Conservation (phyloP, 2,329 filamentous ascomycete species). For the Beauveria caledonica region DNA sequence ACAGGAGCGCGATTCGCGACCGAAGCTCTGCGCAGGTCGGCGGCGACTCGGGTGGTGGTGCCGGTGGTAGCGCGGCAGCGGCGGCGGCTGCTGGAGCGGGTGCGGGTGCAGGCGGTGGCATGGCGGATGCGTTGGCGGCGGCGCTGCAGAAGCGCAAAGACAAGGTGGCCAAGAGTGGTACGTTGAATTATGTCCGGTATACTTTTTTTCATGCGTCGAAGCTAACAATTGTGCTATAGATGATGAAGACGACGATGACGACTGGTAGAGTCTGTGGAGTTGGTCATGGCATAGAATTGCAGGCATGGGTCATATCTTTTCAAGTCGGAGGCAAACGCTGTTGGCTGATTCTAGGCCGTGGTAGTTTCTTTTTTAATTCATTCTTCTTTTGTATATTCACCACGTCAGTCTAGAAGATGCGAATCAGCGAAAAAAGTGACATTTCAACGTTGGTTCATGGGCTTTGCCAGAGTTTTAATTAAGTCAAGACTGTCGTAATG, state of each 20-base stretch:
- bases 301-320: neutral
- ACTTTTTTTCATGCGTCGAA: constrained; percentile 4
- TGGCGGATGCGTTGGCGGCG: constrained; percentile 76
- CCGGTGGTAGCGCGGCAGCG: constrained; percentile 43
- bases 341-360: neutral
- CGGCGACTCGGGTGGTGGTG: constrained; percentile 36
- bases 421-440: neutral
- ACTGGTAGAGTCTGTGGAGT: constrained; percentile 44
- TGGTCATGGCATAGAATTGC: neutral
- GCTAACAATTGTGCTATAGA: constrained; percentile 39
- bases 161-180: constrained; percentile 92
- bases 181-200: constrained; percentile 34
- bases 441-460: neutral
- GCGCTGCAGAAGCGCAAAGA: constrained; percentile 77
- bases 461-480: too few species aligned
- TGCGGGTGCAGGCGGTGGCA: constrained; percentile 46
- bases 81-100: constrained; percentile 39
- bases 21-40: constrained; percentile 59
- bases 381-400: constrained; percentile 2
- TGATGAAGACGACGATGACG: constrained; percentile 69
- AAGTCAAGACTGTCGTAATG: too few species aligned
- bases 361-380: neutral
- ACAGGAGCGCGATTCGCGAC: constrained; percentile 60
- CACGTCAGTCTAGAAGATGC: neutral
- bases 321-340: neutral